Conservation (phyloP, 2,329 filamentous ascomycete species). For the Falciphora oryzae region DNA sequence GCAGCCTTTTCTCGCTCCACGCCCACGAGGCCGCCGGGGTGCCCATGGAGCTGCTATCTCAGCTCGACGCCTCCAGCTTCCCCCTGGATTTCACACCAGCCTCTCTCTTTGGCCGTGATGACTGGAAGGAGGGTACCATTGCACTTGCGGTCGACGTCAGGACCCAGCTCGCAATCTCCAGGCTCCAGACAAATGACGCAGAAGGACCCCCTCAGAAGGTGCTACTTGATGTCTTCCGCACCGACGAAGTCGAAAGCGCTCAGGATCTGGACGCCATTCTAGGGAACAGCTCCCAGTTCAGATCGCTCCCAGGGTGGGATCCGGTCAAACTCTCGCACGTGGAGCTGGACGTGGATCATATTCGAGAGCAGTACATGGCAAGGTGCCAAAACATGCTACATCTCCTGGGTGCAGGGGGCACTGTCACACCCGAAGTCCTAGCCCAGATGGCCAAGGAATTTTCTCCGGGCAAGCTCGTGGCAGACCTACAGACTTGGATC, state of each 20-base stretch:
- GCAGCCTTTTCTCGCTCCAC: not conserved
- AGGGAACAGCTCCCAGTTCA: not conserved
- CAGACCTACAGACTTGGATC: conserved; percentile 3
- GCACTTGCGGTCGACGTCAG: conserved; percentile 3
- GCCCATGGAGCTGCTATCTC: not conserved
- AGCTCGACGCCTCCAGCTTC: not conserved
- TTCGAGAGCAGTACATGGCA: not conserved
- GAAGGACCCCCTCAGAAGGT: not conserved
- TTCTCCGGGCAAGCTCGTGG: not conserved
- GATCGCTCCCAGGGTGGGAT: not conserved
- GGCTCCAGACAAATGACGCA: not conserved
- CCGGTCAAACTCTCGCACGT: not conserved
- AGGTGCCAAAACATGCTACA: conserved; percentile 1
- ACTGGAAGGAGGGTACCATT: not conserved
- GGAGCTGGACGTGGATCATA: not conserved
- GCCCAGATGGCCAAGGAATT: not conserved
- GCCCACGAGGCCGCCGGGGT: not conserved
- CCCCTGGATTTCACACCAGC: not conserved
- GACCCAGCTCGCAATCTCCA: conserved; percentile 6
- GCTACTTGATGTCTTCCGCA: not conserved
- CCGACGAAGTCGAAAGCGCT: not conserved
- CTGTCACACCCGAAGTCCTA: not conserved
- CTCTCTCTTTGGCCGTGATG: not conserved
- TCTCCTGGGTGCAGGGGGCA: not conserved
- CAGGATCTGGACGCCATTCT: not conserved